Base-by-base conservation (phyloP, 495 filamentous ascomycete genomes). In the Penicillium goetzii region DNA sequence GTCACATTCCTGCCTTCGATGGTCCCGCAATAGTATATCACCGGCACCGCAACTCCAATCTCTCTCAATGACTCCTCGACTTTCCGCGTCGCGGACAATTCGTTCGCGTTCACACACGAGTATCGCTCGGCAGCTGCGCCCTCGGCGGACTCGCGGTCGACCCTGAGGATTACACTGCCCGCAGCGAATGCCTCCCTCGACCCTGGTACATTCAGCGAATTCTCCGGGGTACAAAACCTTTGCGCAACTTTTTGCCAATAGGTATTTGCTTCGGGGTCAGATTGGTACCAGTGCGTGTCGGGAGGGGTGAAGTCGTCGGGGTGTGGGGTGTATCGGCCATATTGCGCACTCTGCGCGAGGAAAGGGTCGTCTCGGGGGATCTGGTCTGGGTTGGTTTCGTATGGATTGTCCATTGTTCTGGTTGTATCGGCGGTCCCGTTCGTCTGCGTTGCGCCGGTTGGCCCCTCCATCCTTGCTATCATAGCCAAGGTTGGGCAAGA, bases 71-170 rank as follows among this genome's bases (percentile, higher is more conserved):
- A 33, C 14, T 76, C 70, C 50, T 81, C 76, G 9, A 71, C 76
- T 47, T 81, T 81, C 34, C 72, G 74, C 30, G 78, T 72, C 2
- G 78, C 70, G 14, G 64, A 73, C 12, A 77, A 40, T 58, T 80
- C 78, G 58, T 81, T 81, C 33, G 76, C 89, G 88, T 93, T 74
- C 78, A 87, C 25, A 82, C 84, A 75, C 78, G 88, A 74, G 60
- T 74, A 79, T 63, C 62, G 66, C 47, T 76, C 73, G 23, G 69
- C 64, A 7, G 72, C 64, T 33, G 58, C 40, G 47, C 63, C 73
- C 28, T 67, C 61, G 6, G 51, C 69, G 23, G 63, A 47, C 54
- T 76, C 72, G 14, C 63, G 60, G 57, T 81, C 79, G n/a, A 80
- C 72, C 62, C 74, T 59, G 59, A 80, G 74, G 30, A 80, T 72